Evolutionary conservation across 1,139 yeast species (phyloP).

Genomic region (Kazachstania sp.): DNA sequence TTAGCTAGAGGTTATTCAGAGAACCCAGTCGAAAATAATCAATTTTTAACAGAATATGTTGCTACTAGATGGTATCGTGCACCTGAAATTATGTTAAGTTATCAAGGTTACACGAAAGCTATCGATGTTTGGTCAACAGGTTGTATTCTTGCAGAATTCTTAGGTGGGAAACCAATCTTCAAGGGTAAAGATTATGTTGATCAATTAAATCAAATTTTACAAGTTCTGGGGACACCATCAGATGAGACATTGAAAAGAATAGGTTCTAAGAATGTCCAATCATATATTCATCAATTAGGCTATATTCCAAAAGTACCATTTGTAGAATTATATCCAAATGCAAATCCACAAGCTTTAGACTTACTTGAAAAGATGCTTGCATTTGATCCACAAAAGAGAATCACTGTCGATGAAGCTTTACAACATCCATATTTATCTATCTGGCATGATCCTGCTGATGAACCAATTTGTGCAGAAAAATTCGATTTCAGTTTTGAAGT

Average conservation of each 20-base stretch:
- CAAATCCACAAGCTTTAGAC: slow-evolving; percentile 84
- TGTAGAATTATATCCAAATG: slow-evolving; percentile 63
- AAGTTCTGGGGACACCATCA: slow-evolving; percentile 84
- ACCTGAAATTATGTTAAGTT: slow-evolving; percentile 92
- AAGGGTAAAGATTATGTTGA: slow-evolving; percentile 95
- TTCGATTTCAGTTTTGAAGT: slow-evolving; percentile 89
- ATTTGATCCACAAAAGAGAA: slow-evolving; percentile 78
- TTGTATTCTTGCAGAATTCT: slow-evolving; percentile 85
- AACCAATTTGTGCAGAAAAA: slow-evolving; percentile 74
- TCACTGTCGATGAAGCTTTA: slow-evolving; percentile 83
- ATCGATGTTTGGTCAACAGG: slow-evolving; percentile 98
- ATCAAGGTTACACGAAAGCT: slow-evolving; percentile 91
- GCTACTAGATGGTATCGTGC: slow-evolving; percentile 99
- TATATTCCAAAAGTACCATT: slow-evolving; percentile 77
- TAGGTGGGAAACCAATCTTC: slow-evolving; percentile 89
- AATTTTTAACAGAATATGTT: slow-evolving; percentile 90
- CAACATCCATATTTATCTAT: slow-evolving; percentile 82
- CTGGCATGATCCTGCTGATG: slow-evolving; percentile 97
- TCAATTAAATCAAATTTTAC: slow-evolving; percentile 80
- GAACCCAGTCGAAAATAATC: slow-evolving; percentile 81
- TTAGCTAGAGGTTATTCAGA: slow-evolving; percentile 88
- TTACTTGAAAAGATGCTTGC: slow-evolving; percentile 75
- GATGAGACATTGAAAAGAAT: slow-evolving; percentile 78
- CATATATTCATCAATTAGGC: slow-evolving; percentile 82
- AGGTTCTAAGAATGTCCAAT: slow-evolving; percentile 86